Evolutionary conservation across 2,329 filamentous ascomycete genomes (phyloP).

Genomic region (Sarocladiaceae sp.): DNA sequence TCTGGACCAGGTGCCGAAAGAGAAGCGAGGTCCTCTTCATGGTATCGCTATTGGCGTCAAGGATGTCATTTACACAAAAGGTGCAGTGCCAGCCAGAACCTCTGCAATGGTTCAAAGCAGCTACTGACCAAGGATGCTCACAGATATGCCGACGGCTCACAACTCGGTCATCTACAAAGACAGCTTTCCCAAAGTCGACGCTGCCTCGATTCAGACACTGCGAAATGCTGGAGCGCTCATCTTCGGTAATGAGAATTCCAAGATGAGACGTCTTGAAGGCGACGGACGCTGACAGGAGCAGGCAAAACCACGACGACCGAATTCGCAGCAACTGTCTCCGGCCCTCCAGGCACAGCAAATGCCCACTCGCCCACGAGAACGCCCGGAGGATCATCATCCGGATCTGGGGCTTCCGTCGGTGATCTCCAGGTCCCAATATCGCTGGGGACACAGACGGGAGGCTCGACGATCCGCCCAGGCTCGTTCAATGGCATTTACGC

Average conservation of each 20-base stretch:
- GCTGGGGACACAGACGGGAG: constrained; percentile 57
- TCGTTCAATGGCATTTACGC: constrained; percentile 50
- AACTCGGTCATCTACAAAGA: constrained; percentile 46
- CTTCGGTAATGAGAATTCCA: constrained; percentile 19
- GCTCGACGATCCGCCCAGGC: constrained; percentile 53
- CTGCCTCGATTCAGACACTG: constrained; percentile 41
- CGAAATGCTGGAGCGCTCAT: constrained; percentile 48
- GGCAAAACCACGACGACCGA: constrained; percentile 46
- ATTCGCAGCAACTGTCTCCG: constrained; percentile 46
- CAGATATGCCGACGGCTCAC: constrained; percentile 47
- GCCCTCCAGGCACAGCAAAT: constrained; percentile 44
- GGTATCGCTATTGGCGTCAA: constrained; percentile 53
- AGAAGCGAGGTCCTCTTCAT: constrained; percentile 47
- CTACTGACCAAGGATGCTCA: not conserved
- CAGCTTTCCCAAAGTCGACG: constrained; percentile 38
- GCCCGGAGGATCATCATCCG: constrained; percentile 58
- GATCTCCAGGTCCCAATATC: constrained; percentile 53
- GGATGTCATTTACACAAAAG: constrained; percentile 52
- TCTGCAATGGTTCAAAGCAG: not conserved
- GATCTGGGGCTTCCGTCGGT: constrained; percentile 56
- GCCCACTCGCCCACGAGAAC: constrained; percentile 56
- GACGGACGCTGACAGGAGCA: not conserved
- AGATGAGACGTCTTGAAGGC: not conserved
- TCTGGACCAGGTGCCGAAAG: constrained; percentile 41
- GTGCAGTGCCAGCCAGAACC: constrained; percentile 32